These are phyloP conservation scores for Glarea lozoyensis DNA, from an alignment of 495 filamentous ascomycete species.

Conservation along the genomic window DNA sequence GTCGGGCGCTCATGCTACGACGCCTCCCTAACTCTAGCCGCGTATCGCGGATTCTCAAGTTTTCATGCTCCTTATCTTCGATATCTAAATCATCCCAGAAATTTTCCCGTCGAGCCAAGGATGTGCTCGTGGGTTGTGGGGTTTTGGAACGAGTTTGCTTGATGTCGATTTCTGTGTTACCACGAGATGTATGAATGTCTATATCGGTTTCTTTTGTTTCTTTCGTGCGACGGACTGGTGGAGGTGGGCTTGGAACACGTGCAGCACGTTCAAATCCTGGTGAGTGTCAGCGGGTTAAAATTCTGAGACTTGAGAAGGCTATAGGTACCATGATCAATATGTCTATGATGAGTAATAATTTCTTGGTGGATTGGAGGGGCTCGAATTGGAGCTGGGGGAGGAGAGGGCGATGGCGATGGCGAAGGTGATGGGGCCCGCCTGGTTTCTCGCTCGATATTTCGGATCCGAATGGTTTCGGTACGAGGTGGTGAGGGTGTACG, in stretches of 20 bases:
- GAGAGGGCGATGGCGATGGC: conserved; percentile 28
- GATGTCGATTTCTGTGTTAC: conserved; percentile 42
- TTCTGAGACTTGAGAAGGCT: background rate
- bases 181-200: conserved; percentile 34
- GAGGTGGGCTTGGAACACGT: conserved; percentile 38
- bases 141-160: conserved; percentile 7
- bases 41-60: conserved; percentile 29
- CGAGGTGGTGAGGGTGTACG: conserved; percentile 34
- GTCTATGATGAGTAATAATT: conserved; percentile 75
- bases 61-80: conserved; percentile 43
- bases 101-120: conserved; percentile 27
- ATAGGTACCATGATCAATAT: conserved; percentile 75
- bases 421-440: conserved; percentile 5
- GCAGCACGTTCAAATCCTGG: conserved; percentile 32
- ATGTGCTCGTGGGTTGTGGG: conserved; percentile 17
- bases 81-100: conserved; percentile 50
- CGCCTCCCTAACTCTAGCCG: conserved; percentile 13
- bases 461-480: conserved; percentile 15
- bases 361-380: conserved; percentile 69
- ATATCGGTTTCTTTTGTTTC: conserved; percentile 41
- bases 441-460: conserved; percentile 15
- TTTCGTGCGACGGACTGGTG: conserved; percentile 25
- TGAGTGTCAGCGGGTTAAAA: conserved; percentile 2
- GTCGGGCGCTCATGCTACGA: conserved; percentile 15
- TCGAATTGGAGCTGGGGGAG: conserved; percentile 49